A percentile compares a stretch with the other conserved stretches of the same genome.
phyloP scores from a whole-genome alignment of 2,329 filamentous ascomycete species.

The Xylariaceae sp. region DNA sequence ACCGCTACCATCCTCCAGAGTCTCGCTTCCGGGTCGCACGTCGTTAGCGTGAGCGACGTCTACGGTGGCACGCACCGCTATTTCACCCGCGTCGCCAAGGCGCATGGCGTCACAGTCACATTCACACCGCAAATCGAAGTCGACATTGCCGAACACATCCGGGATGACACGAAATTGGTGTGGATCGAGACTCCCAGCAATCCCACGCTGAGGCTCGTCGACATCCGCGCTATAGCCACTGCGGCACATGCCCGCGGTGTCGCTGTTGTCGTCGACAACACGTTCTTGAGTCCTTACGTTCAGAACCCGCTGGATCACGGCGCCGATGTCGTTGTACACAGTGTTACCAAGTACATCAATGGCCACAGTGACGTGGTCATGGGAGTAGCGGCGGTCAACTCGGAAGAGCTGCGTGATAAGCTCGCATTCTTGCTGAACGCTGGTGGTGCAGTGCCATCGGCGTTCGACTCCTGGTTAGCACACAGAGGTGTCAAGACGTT shows the following conservation, averaged over 20 bases:
- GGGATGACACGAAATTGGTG: conserved; percentile 82
- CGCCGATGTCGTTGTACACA: conserved; percentile 94
- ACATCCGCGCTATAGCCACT: conserved; percentile 80
- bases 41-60: conserved; percentile 94
- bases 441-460: conserved; percentile 87
- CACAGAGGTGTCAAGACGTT: conserved; percentile 96
- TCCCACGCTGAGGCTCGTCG: conserved; percentile 86
- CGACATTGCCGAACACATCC: conserved; percentile 81
- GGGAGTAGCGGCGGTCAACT: conserved; percentile 95
- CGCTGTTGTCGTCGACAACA: conserved; percentile 98
- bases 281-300: conserved; percentile 92
- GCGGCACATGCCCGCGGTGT: conserved; percentile 85
- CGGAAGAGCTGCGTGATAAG: conserved; percentile 68
- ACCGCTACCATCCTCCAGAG: conserved; percentile 93
- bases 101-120: conserved; percentile 89
- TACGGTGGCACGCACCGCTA: conserved; percentile 98
- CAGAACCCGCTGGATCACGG: conserved; percentile 95
- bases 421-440: conserved; percentile 94
- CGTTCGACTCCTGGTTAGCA: conserved; percentile 97
- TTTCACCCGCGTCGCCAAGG: conserved; percentile 95
- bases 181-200: conserved; percentile 98
- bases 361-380: conserved; percentile 96
- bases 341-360: conserved; percentile 98
- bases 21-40: conserved; percentile 83
- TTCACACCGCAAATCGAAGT: conserved; percentile 91